phyloP scores from a whole-genome alignment of 768 basidiomycete genomes.

The Cytidiella melzeri region DNA sequence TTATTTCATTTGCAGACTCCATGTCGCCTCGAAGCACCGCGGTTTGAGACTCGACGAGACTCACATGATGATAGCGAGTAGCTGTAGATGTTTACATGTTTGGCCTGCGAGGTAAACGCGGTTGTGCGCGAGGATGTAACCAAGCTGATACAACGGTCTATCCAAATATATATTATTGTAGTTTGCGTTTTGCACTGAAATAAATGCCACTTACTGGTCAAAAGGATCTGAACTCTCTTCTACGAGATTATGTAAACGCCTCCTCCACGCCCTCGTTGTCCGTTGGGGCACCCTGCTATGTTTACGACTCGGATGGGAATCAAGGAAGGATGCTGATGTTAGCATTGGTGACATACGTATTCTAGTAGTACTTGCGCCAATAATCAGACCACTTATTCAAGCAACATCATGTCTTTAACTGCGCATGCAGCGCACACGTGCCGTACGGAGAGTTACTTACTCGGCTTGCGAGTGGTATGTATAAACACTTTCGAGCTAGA shows the following conservation, averaged over 20 bases:
- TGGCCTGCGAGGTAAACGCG: conserved; percentile 93
- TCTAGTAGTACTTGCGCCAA: too few species aligned
- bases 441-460: too few species aligned
- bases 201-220: conserved; percentile 70
- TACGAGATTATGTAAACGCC: conserved; percentile 89
- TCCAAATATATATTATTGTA: neutral
- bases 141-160: conserved; percentile 85
- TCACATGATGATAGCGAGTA: conserved; percentile 81
- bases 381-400: too few species aligned
- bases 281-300: conserved; percentile 69
- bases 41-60: conserved; percentile 94
- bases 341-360: too few species aligned
- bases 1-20: conserved; percentile 74
- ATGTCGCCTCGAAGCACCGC: conserved; percentile 88
- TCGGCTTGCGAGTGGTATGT: too few species aligned
- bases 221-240: conserved; percentile 90
- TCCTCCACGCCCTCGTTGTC: conserved; percentile 95
- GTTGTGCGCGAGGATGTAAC: conserved; percentile 91
- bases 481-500: too few species aligned
- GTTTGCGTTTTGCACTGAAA: neutral
- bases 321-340: too few species aligned
- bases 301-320: conserved; percentile 68
- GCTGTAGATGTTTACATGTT: conserved; percentile 80
- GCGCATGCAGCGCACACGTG: too few species aligned
- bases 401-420: too few species aligned